Percentiles rank a stretch among this genome's conserved stretches.
These are phyloP conservation scores for Agapanthus africanus DNA, from an alignment of 106 monocot genomes.

Conservation along the genomic window DNA sequence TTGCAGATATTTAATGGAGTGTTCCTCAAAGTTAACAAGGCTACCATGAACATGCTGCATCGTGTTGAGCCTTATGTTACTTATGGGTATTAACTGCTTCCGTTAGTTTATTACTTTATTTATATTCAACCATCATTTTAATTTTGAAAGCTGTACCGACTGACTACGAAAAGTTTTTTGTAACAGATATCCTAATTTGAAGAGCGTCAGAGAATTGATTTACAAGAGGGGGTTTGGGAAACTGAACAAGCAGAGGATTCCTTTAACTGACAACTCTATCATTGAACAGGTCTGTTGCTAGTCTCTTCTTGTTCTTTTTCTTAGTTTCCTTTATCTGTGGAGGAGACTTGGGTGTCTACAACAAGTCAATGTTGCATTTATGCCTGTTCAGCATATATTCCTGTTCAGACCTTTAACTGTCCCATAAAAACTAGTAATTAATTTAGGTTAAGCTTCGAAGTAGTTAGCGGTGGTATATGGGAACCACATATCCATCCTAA, in stretches of 20 bases:
- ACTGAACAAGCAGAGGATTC: slow-evolving; percentile 38
- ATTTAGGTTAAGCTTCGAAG: too few species aligned
- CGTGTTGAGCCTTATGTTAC: slow-evolving; percentile 54
- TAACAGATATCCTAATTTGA: slow-evolving; percentile 42
- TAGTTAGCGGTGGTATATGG: too few species aligned
- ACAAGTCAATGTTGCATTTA: background rate
- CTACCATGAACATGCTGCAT: slow-evolving; percentile 41
- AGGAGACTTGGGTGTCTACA: background rate
- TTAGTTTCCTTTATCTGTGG: background rate
- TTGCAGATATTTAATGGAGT: slow-evolving; percentile 47
- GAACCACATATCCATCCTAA: too few species aligned
- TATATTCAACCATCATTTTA: background rate
- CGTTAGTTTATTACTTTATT: background rate
- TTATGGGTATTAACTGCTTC: slow-evolving; percentile 24
- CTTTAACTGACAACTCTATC: slow-evolving; percentile 31
- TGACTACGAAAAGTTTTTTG: background rate
- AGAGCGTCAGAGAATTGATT: slow-evolving; percentile 35
- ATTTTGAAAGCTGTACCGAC: background rate
- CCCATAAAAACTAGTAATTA: too few species aligned
- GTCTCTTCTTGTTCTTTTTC: background rate
- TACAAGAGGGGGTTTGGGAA: slow-evolving; percentile 44
- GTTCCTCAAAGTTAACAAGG: slow-evolving; percentile 51
- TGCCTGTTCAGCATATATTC: too few species aligned
- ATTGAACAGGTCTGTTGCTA: slow-evolving; percentile 28
- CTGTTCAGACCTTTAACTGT: background rate